phyloP scores from a whole-genome alignment of 805 yeast species.

The Candida mattraensis region DNA sequence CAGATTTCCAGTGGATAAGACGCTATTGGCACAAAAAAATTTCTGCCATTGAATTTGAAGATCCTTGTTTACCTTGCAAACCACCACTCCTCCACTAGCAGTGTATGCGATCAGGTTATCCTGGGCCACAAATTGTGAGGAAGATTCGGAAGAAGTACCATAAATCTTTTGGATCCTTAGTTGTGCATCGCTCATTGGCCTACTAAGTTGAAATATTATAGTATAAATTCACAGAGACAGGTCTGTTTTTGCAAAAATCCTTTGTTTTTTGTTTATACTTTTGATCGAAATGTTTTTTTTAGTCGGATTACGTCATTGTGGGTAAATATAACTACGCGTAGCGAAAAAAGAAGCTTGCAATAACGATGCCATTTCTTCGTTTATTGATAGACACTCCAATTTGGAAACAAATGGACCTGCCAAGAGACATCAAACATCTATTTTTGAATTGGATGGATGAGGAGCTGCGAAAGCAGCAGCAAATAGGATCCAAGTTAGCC shows the following conservation, averaged over 20 bases:
- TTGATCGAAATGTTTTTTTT: not conserved
- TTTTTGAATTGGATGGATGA: slow-evolving; percentile 62
- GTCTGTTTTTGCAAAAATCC: not conserved
- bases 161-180: slow-evolving; percentile 32
- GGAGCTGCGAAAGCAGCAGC: slow-evolving; percentile 43
- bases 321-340: slow-evolving; percentile 7
- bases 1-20: slow-evolving; percentile 3
- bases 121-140: slow-evolving; percentile 41
- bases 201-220: too few relatives aligned
- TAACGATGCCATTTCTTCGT: not conserved
- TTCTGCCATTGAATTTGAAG: slow-evolving; percentile 37
- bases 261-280: not conserved
- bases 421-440: slow-evolving; percentile 49
- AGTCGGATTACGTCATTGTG: not conserved
- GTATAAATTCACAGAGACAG: too few relatives aligned
- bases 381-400: slow-evolving; percentile 1
- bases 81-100: slow-evolving; percentile 63
- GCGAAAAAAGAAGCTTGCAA: slow-evolving; percentile 1
- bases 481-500: slow-evolving; percentile 52
- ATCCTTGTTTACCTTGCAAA: slow-evolving; percentile 34
- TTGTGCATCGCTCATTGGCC: slow-evolving; percentile 19
- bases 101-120: slow-evolving; percentile 48
- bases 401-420: slow-evolving; percentile 46
- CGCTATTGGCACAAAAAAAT: slow-evolving; percentile 51
- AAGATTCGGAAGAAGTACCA: slow-evolving; percentile 48